Percentiles rank a stretch among this genome's conserved stretches.
Evolutionary conservation across 1,284 basidiomycete species (phyloP).

Genomic region (Ceratobasidium sp.): DNA sequence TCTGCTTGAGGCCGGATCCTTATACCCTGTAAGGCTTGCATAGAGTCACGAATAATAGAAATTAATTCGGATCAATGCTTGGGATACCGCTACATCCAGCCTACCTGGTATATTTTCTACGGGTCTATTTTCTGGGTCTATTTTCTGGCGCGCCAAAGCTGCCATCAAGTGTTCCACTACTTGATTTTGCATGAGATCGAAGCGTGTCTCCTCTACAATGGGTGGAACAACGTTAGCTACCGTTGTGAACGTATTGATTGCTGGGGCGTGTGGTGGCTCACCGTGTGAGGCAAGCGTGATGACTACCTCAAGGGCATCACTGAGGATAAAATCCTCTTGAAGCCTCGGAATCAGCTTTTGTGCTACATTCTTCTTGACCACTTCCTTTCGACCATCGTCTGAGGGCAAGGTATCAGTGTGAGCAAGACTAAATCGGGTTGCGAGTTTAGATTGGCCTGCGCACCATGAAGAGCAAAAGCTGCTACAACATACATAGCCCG

Average conservation of each 20-base stretch:
- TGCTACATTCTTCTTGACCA: not conserved
- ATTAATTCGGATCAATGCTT: not conserved
- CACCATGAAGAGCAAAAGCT: not conserved
- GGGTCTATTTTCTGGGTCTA: not conserved
- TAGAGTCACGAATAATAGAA: not conserved
- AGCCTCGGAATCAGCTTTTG: not conserved
- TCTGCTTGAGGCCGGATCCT: not conserved
- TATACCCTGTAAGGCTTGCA: not conserved
- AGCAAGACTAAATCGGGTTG: not conserved
- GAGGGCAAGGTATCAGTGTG: not conserved
- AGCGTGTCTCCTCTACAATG: not conserved
- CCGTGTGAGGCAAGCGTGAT: not conserved
- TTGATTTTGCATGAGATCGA: not conserved
- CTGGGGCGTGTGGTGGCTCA: not conserved
- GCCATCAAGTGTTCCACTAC: not conserved
- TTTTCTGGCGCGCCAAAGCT: not conserved
- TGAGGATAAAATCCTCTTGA: not conserved
- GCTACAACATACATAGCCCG: slow-evolving; percentile 1
- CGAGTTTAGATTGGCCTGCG: not conserved
- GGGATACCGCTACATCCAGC: not conserved
- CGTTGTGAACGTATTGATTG: not conserved
- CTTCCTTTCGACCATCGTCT: not conserved
- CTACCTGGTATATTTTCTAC: not conserved
- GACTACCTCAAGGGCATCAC: not conserved
- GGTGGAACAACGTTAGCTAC: not conserved